Evolutionary conservation across 176 grass and related monocot species (phyloP).

Genomic region (Bromus sterilis): DNA sequence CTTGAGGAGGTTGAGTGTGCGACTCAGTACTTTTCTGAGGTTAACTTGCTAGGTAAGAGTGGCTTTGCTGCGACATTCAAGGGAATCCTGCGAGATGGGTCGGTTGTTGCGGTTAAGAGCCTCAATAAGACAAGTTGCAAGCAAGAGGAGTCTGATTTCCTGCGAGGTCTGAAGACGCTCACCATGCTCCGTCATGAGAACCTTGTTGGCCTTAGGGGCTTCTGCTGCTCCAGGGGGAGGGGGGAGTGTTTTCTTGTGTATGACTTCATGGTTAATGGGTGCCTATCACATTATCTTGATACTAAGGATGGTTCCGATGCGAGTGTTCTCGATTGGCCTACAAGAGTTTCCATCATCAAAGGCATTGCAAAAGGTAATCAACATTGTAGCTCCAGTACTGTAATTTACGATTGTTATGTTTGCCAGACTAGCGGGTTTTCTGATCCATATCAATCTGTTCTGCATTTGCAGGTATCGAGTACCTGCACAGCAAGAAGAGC

Average conservation of each 20-base stretch:
- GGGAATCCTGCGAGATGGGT: constrained; percentile 77
- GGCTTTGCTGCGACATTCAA: constrained; percentile 71
- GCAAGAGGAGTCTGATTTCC: constrained; percentile 84
- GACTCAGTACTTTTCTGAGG: constrained; percentile 92
- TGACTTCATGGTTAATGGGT: constrained; percentile 75
- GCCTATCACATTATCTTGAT: constrained; percentile 52
- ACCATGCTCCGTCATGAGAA: constrained; percentile 75
- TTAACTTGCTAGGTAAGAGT: constrained; percentile 88
- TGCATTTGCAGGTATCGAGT: constrained; percentile 61
- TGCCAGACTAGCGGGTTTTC: neutral
- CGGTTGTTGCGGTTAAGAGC: constrained; percentile 68
- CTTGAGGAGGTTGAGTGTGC: constrained; percentile 94
- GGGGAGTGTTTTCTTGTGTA: constrained; percentile 91
- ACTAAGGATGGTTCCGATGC: constrained; percentile 29
- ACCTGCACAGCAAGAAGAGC: constrained; percentile 61
- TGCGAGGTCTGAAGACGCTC: constrained; percentile 79
- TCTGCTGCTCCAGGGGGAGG: constrained; percentile 84
- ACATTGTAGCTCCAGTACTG: neutral
- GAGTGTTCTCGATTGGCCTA: constrained; percentile 75
- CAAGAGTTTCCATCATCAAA: constrained; percentile 73
- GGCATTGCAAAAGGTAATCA: constrained; percentile 76
- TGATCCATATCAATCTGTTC: neutral
- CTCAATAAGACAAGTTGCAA: constrained; percentile 96
- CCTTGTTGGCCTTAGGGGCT: constrained; percentile 69
- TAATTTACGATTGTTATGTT: neutral